Evolutionary conservation across 1,139 yeast species (phyloP).

Genomic region (Candida smagusa): DNA sequence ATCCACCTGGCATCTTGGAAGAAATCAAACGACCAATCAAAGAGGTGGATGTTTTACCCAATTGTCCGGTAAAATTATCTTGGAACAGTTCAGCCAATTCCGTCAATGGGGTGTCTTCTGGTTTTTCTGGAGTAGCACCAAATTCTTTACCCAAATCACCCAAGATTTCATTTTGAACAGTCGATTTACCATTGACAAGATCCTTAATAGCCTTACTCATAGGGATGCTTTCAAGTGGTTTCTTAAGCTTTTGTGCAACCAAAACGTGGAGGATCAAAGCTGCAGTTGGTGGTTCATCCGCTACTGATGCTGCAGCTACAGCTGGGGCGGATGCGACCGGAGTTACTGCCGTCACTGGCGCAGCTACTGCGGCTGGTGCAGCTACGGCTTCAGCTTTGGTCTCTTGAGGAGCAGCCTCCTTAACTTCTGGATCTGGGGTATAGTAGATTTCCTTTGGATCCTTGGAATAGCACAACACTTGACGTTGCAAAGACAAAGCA

Average conservation of each 20-base stretch:
- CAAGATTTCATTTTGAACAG: conserved; percentile 94
- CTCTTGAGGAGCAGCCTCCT: conserved; percentile 44
- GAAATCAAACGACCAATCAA: conserved; percentile 88
- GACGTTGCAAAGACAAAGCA: conserved; percentile 93
- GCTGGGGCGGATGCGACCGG: conserved; percentile 60
- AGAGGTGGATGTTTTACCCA: conserved; percentile 91
- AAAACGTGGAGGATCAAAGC: conserved; percentile 77
- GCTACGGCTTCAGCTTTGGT: conserved; percentile 39
- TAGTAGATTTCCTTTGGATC: conserved; percentile 96
- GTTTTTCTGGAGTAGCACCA: conserved; percentile 97
- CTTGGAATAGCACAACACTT: conserved; percentile 90
- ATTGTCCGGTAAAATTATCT: conserved; percentile 79
- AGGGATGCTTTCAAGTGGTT: conserved; percentile 80
- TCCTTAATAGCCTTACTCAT: conserved; percentile 93
- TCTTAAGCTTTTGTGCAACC: conserved; percentile 94
- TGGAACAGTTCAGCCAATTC: conserved; percentile 96
- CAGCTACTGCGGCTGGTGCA: conserved; percentile 43
- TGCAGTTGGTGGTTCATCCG: conserved; percentile 90
- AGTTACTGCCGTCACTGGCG: conserved; percentile 48
- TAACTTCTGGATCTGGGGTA: conserved; percentile 78
- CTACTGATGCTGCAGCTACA: conserved; percentile 72
- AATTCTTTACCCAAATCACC: conserved; percentile 98
- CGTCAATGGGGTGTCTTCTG: conserved; percentile 94
- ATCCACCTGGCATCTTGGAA: conserved; percentile 99
- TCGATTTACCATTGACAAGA: conserved; percentile 96